These are phyloP conservation scores for Fraxinus xanthoxyloides DNA, from an alignment of 305 asterid genomes.

Conservation along the genomic window DNA sequence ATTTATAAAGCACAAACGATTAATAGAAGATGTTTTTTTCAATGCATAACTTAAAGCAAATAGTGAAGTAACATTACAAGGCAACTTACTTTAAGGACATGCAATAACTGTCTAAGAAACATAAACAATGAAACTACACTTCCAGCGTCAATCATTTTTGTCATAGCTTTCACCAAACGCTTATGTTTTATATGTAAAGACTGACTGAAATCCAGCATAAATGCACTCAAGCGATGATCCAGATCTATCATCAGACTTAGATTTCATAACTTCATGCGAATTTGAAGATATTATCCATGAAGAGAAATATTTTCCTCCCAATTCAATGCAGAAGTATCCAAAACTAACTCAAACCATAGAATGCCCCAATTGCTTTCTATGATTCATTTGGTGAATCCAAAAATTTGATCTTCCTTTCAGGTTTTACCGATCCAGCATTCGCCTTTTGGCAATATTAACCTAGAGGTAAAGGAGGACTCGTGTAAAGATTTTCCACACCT, in stretches of 20 bases:
- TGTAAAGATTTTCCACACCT: not conserved
- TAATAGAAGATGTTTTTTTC: not conserved
- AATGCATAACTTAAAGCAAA: not conserved
- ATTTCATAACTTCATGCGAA: not conserved
- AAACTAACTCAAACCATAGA: not conserved
- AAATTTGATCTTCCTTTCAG: not conserved
- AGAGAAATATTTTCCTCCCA: not conserved
- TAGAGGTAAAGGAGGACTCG: not conserved
- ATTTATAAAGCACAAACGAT: not conserved
- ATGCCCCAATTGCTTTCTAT: not conserved
- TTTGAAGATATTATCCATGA: not conserved
- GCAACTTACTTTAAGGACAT: not conserved
- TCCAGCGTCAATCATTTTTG: not conserved
- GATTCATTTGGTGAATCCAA: not conserved
- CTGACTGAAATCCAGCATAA: not conserved
- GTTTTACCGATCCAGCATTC: not conserved
- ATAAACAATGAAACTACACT: not conserved
- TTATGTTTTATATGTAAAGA: not conserved
- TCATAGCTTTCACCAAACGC: not conserved
- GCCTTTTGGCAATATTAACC: not conserved
- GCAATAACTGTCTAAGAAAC: not conserved
- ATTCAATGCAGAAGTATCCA: not conserved
- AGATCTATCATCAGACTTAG: not conserved
- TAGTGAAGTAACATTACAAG: not conserved
- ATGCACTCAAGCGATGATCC: not conserved